A percentile compares a stretch with the other conserved stretches of the same genome.
Evolutionary conservation across 139 green algal species (phyloP).

Genomic region (Edaphochlamys debaryana): DNA sequence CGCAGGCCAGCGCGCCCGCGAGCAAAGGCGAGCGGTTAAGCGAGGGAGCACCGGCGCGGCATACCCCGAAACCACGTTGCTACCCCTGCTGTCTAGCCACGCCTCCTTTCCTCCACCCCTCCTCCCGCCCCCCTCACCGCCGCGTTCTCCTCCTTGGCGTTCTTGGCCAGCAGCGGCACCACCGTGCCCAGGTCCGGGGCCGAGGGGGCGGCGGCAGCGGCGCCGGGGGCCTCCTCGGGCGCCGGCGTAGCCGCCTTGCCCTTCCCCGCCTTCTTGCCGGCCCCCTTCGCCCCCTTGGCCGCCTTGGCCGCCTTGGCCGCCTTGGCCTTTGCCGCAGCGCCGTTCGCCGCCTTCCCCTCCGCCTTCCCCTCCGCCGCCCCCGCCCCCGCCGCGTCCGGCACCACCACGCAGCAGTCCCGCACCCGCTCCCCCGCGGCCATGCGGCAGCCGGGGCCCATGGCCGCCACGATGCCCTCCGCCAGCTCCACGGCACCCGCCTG

Average conservation of each 20-base stretch:
- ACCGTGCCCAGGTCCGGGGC: background rate
- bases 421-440: constrained; percentile 43
- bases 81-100: too few species aligned
- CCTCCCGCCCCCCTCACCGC: constrained; percentile 48
- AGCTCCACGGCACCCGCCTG: constrained; percentile 60
- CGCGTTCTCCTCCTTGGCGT: constrained; percentile 86
- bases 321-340: background rate
- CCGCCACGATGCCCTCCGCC: background rate
- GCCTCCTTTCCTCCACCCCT: too few species aligned
- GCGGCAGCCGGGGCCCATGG: constrained; percentile 6
- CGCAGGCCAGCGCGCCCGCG: too few species aligned
- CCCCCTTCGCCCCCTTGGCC: too few species aligned
- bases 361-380: constrained; percentile 1
- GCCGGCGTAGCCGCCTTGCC: too few species aligned
- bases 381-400: constrained; percentile 45
- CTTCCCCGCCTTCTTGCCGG: too few species aligned
- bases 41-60: too few species aligned
- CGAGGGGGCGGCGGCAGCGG: too few species aligned
- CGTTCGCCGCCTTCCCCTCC: background rate
- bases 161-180: constrained; percentile 63
- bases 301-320: background rate
- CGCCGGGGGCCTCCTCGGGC: too few species aligned
- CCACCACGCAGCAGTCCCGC: constrained; percentile 49
- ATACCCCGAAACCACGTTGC: too few species aligned
- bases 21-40: too few species aligned